Conservation (phyloP, 2,329 filamentous ascomycete genomes). For the Mycosphaerella sp. region DNA sequence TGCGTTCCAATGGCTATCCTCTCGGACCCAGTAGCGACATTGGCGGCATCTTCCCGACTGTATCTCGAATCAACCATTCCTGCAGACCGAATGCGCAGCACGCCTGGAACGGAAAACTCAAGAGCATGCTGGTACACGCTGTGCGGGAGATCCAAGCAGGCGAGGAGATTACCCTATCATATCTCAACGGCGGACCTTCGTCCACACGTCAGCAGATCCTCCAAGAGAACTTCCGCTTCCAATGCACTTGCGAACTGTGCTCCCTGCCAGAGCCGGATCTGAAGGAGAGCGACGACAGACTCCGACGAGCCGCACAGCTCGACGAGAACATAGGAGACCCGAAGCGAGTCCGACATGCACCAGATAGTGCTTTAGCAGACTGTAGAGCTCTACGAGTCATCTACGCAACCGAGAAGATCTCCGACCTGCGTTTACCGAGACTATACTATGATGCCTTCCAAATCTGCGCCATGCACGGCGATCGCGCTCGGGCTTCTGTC, state of each 20-base stretch:
- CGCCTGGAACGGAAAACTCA: conserved; percentile 31
- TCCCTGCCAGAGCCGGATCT: conserved; percentile 33
- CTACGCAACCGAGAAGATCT: conserved; percentile 18
- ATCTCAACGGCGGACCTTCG: conserved; percentile 27
- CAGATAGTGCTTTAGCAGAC: conserved; percentile 19
- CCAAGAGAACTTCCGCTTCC: conserved; percentile 32
- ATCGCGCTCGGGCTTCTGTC: conserved; percentile 17
- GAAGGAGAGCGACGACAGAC: conserved; percentile 29
- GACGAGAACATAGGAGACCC: conserved; percentile 24
- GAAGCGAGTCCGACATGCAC: conserved; percentile 19
- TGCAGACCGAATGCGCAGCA: conserved; percentile 37
- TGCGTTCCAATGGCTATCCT: conserved; percentile 33
- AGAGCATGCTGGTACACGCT: conserved; percentile 30
- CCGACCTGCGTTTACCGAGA: conserved; percentile 22
- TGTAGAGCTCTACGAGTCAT: conserved; percentile 16
- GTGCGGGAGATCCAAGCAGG: conserved; percentile 33
- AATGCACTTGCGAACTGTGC: conserved; percentile 36
- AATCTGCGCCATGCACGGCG: conserved; percentile 25
- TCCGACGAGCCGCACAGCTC: conserved; percentile 20
- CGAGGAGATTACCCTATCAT: conserved; percentile 37
- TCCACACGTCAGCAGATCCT: conserved; percentile 15
- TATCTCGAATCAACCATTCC: conserved; percentile 36
- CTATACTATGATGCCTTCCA: conserved; percentile 28
- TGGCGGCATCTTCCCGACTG: conserved; percentile 34
- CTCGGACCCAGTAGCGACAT: conserved; percentile 25